Base-by-base conservation (phyloP, 2,329 filamentous ascomycete species). In the Parascedosporium putredinis region DNA sequence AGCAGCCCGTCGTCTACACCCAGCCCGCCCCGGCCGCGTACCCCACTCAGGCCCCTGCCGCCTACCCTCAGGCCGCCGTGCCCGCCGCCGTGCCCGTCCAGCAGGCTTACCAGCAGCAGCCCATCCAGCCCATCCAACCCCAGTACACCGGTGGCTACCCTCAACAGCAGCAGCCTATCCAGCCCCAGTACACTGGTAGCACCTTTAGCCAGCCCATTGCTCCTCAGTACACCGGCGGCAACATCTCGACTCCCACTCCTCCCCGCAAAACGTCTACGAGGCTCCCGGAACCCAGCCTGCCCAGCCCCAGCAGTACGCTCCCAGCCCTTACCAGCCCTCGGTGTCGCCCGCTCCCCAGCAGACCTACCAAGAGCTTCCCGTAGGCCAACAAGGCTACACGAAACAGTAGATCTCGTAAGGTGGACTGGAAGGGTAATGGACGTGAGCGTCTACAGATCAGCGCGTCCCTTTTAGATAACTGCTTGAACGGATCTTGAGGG, bases 81-180 rank as follows among this genome's bases (percentile, higher is more conserved):
- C n/a, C n/a, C n/a, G n/a, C n/a, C n/a, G n/a, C n/a, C n/a, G n/a
- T n/a, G n/a, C n/a, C n/a, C n/a, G n/a, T n/a, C 10, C 50, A 51
- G 50, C 31, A 18, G 9, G 22, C 48, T 33, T 47, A 45, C 22
- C 67, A 65, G 59, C 12, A 22, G 16, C 36, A 42, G 23, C n/a
- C 23, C 24, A 25, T 23, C 3, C 18, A 43, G 38, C 29, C 44
- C 8, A 31, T 36, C 9, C 25, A 36, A 10, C 38, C 36, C 10
- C 47, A 50, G 40, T 45, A 50, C 36, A 50, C 47, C 25, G 47
- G 47, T n/a, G 23, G 24, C 38, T 42, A 20, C 8, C 16, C 20
- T 20, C 38, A 42, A 9, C 38, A 38, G 24, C 38, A 42, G 18
- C 38, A 38, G 24, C 38, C 34, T 1, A 33, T 40, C 10, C 36